A percentile compares a stretch with the other conserved stretches of the same genome.
These are phyloP conservation scores for Daldinia decipiens DNA, from an alignment of 495 filamentous ascomycete species.

Conservation along the genomic window DNA sequence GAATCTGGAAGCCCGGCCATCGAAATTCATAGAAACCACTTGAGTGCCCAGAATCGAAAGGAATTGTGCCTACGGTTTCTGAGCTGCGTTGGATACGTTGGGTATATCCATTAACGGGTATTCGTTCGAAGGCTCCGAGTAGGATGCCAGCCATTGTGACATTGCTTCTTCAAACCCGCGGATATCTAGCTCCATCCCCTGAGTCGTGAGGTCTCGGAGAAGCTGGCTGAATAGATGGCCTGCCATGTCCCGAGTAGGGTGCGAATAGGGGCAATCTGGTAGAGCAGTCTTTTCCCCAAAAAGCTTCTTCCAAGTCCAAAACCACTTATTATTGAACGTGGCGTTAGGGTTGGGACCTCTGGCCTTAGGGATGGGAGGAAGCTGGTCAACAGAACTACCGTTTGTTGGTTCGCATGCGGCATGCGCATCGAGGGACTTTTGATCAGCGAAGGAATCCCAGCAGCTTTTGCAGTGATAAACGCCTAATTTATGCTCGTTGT, in stretches of 20 bases:
- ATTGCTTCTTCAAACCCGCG: neutral
- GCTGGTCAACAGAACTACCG: slow-evolving; percentile 26
- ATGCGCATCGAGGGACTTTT: slow-evolving; percentile 11
- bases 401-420: slow-evolving; percentile 19
- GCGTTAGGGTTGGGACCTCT: too few species aligned
- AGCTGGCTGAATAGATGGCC: slow-evolving; percentile 2
- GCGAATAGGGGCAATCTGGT: slow-evolving; percentile 37
- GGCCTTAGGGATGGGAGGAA: too few species aligned
- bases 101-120: neutral
- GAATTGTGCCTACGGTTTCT: neutral
- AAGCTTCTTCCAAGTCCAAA: slow-evolving; percentile 32
- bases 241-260: slow-evolving; percentile 27
- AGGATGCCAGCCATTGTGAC: slow-evolving; percentile 1
- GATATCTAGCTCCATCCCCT: neutral
- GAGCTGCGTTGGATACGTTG: neutral
- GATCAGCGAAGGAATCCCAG: slow-evolving; percentile 25
- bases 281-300: slow-evolving; percentile 15
- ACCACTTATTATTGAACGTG: slow-evolving; percentile 40
- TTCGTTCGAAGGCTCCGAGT: neutral
- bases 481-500: slow-evolving; percentile 30
- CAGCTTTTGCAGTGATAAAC: slow-evolving; percentile 25
- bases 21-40: too few species aligned
- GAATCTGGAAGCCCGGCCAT: too few species aligned
- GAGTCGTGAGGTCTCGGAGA: neutral
- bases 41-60: too few species aligned